Percentiles rank a stretch among this genome's conserved stretches.
Conservation (phyloP, 495 filamentous ascomycete species). For the Lindgomyces ingoldianus region DNA sequence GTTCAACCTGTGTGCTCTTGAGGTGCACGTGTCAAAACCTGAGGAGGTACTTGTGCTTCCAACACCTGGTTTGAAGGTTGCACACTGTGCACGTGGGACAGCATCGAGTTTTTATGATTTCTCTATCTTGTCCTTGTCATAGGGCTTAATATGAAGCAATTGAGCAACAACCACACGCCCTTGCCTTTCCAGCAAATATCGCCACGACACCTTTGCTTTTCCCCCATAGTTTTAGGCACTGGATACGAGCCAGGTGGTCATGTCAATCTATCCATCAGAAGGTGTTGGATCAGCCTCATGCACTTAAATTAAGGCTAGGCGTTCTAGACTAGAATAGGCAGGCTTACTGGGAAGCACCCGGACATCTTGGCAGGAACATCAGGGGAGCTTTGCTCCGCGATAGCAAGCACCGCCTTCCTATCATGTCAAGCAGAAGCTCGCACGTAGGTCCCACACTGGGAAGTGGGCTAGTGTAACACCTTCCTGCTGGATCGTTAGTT, state of each 20-base stretch:
- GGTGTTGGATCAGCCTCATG: too few species aligned
- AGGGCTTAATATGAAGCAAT: not conserved
- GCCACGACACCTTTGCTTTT: not conserved
- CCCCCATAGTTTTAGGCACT: too few species aligned
- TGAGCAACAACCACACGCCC: not conserved
- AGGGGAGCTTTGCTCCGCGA: not conserved
- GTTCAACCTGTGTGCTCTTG: too few species aligned
- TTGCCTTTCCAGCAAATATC: not conserved
- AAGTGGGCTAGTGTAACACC: not conserved
- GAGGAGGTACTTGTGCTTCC: not conserved
- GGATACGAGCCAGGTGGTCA: not conserved
- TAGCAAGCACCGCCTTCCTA: conserved; percentile 6
- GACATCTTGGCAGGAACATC: conserved; percentile 8
- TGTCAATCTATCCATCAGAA: not conserved
- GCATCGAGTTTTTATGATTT: not conserved
- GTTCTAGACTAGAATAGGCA: not conserved
- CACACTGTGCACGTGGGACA: not conserved
- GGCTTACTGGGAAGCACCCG: too few species aligned
- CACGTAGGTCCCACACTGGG: not conserved
- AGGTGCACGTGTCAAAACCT: not conserved
- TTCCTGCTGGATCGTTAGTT: conserved; percentile 1
- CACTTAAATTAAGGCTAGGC: not conserved
- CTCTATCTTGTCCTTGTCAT: not conserved
- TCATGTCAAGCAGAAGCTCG: not conserved
- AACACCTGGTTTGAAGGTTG: not conserved